Evolutionary conservation across 148 eudicot genomes (phyloP), one percentile per base, ranked within the genome.

Genomic region (Spergularia bocconei): DNA sequence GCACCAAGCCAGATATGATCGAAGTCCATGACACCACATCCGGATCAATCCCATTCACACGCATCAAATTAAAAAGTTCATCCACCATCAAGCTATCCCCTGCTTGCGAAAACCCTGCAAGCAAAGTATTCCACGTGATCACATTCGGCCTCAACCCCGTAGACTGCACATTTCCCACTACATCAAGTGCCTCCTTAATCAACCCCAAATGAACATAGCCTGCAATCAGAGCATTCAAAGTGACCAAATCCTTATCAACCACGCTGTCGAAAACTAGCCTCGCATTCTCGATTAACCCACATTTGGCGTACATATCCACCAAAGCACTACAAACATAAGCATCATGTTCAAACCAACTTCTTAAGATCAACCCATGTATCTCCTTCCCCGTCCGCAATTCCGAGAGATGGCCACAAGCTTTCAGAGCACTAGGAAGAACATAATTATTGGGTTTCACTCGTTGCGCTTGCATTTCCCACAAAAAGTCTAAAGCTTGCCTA

Each of bases 11-110:
- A 0, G 93, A 83, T 75, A 93, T 80, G 50, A 93, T 74, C 13
- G 95, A 88, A 63, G 98, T 93, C 93, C 93, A 93, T 11, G 98
- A 88, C 52, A 93, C 87, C 33, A 86, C 90, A 82, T 93, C 97
- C n/a, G 93, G 98, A 77, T 90, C 85, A 48, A 88, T 73, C 63
- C 90, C 90, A 70, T 67, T 23, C 33, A 25, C 74, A 6, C 79
- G 82, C 98, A 93, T 93, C 62, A 79, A 48, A 16, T 71, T 64
- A 67, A 93, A 85, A 23, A 91, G 79, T 78, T 87, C 80, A 44
- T 75, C 75, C 52, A 88, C 94, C 89, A 83, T 90, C n/a, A 70
- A 20, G 64, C 77, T 83, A 83, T 93, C 85, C n/a, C 89, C 86
- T 29, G 82, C 88, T 78, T 79, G 87, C 0, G 97, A 84, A 85